Conservation (phyloP, 2,329 filamentous ascomycete genomes). For the Coleophoma eucalyptorum region DNA sequence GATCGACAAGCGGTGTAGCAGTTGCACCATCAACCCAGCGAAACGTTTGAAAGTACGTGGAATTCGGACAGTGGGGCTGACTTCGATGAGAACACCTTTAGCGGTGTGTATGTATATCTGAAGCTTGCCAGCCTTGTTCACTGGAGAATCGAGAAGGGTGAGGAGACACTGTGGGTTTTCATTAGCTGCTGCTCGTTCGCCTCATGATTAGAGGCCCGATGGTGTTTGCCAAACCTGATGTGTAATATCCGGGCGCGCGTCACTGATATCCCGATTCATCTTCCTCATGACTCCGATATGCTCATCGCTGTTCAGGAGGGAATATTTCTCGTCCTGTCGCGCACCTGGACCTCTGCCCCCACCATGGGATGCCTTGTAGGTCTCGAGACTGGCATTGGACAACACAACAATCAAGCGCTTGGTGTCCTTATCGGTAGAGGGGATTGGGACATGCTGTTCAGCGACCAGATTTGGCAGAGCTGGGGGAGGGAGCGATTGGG, state of each 20-base stretch:
- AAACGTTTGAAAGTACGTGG: constrained; percentile 99
- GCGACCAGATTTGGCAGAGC: constrained; percentile 87
- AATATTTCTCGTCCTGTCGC: constrained; percentile 85
- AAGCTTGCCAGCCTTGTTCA: constrained; percentile 96
- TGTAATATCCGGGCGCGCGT: constrained; percentile 95
- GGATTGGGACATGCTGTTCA: constrained; percentile 84
- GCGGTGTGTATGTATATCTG: constrained; percentile 99
- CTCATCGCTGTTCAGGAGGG: constrained; percentile 95
- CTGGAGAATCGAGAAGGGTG: constrained; percentile 92
- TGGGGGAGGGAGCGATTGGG: constrained; percentile 91
- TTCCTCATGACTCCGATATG: constrained; percentile 99
- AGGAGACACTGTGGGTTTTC: constrained; percentile 72
- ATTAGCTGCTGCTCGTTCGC: constrained; percentile 19
- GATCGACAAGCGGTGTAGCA: constrained; percentile 92
- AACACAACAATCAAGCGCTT: constrained; percentile 92
- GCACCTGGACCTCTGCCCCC: constrained; percentile 56
- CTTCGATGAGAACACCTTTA: constrained; percentile 95
- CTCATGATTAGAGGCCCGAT: constrained; percentile 2
- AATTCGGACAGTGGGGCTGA: constrained; percentile 96
- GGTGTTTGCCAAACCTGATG: constrained; percentile 72
- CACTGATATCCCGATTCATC: constrained; percentile 98
- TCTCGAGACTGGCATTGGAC: constrained; percentile 95
- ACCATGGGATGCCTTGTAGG: constrained; percentile 85
- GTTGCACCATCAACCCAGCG: constrained; percentile 96
- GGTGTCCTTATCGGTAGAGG: constrained; percentile 82